Evolutionary conservation across 768 basidiomycete species (phyloP).

Genomic region (Termitomyces sp.): DNA sequence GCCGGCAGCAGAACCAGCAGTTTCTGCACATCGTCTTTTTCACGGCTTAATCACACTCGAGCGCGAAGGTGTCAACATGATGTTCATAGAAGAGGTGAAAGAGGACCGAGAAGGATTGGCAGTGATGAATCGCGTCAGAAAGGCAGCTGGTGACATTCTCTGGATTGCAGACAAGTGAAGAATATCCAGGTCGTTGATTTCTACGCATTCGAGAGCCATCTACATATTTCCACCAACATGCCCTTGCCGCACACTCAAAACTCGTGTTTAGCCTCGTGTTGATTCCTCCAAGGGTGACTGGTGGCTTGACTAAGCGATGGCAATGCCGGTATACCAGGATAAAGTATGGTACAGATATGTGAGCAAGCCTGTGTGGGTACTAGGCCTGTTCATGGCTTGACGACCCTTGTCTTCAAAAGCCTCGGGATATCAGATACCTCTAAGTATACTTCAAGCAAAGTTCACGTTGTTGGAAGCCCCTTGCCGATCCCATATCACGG

Average conservation of each 20-base stretch:
- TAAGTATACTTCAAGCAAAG: not conserved
- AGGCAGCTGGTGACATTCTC: conserved; percentile 72
- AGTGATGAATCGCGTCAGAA: conserved; percentile 90
- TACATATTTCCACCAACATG: not conserved
- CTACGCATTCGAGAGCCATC: not conserved
- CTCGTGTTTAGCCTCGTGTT: conserved; percentile 8
- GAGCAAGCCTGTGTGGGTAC: not conserved
- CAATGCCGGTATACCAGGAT: not conserved
- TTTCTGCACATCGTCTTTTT: conserved; percentile 81
- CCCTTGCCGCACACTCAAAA: not conserved
- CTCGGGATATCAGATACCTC: not conserved
- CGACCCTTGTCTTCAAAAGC: not conserved
- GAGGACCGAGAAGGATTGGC: conserved; percentile 87
- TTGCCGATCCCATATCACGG: not conserved
- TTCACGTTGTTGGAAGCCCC: not conserved
- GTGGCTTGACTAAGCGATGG: not conserved
- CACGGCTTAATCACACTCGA: conserved; percentile 86
- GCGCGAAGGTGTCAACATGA: conserved; percentile 68
- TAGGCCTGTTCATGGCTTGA: not conserved
- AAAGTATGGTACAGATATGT: not conserved
- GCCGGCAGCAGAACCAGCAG: conserved; percentile 52
- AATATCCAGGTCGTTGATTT: not conserved
- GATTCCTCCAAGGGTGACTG: not conserved
- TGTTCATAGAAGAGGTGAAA: conserved; percentile 80
- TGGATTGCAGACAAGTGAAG: conserved; percentile 27